Conservation (phyloP, 768 basidiomycete genomes). For the Cystoderma amianthinum region DNA sequence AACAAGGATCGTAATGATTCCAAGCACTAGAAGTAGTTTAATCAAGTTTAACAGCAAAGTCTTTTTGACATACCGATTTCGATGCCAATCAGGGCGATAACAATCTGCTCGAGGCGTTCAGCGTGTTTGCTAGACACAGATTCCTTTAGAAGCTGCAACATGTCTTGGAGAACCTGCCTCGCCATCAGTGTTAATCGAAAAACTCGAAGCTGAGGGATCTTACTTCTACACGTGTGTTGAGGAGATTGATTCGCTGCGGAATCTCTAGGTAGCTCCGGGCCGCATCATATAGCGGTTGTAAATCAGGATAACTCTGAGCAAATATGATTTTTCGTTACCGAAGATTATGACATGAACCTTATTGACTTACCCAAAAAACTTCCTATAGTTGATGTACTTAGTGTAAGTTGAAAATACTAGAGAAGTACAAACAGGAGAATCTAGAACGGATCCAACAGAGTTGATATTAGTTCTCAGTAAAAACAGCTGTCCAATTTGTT, state of each 20-base stretch:
- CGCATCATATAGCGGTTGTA: constrained; percentile 92
- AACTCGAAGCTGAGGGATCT: constrained; percentile 12
- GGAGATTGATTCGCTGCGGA: constrained; percentile 84
- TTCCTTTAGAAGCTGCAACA: constrained; percentile 93
- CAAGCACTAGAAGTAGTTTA: constrained; percentile 49
- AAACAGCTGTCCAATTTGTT: constrained; percentile 93
- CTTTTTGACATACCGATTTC: constrained; percentile 58
- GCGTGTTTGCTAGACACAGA: constrained; percentile 88
- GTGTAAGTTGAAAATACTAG: constrained; percentile 5
- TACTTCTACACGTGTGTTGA: constrained; percentile 92
- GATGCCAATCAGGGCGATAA: constrained; percentile 85
- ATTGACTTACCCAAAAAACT: constrained; percentile 83
- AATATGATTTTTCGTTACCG: constrained; percentile 1
- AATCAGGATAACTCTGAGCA: constrained; percentile 80
- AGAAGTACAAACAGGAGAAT: constrained; percentile 70
- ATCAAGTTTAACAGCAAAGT: too few species aligned
- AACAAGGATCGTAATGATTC: constrained; percentile 86
- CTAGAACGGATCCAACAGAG: constrained; percentile 92
- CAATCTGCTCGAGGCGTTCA: constrained; percentile 88
- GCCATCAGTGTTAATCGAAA: constrained; percentile 2
- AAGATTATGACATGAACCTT: neutral
- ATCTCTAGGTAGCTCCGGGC: constrained; percentile 93
- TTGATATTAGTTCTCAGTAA: constrained; percentile 91
- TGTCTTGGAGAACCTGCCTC: constrained; percentile 87
- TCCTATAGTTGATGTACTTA: constrained; percentile 41